Evolutionary conservation across 345 rosid species (phyloP).

Genomic region (Salix viminalis): DNA sequence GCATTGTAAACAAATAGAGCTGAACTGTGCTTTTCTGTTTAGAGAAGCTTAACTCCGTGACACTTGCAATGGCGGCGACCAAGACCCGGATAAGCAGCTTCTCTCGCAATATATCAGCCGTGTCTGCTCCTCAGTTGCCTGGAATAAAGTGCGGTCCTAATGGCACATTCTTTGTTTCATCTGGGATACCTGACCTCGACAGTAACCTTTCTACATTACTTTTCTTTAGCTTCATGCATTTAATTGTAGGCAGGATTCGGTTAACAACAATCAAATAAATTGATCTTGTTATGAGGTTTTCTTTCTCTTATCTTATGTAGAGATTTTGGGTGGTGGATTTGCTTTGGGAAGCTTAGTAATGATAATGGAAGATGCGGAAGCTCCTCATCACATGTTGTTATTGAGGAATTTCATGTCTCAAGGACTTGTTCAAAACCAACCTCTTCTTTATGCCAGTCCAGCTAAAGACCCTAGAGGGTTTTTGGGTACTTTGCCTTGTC

Average conservation of each 20-base stretch:
- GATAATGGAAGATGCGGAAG: constrained; percentile 97
- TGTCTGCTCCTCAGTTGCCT: constrained; percentile 41
- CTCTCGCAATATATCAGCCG: constrained; percentile 55
- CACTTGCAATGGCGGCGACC: constrained; percentile 46
- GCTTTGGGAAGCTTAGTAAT: constrained; percentile 79
- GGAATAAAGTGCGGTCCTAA: constrained; percentile 85
- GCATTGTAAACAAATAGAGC: background rate
- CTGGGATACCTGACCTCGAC: constrained; percentile 89
- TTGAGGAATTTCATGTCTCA: constrained; percentile 94
- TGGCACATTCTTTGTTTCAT: constrained; percentile 61
- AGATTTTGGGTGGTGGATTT: constrained; percentile 79
- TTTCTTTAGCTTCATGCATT: background rate
- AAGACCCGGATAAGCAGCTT: constrained; percentile 74
- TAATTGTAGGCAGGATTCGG: background rate
- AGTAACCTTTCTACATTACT: constrained; percentile 36
- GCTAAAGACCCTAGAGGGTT: constrained; percentile 76
- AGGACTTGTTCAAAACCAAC: constrained; percentile 78
- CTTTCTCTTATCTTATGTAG: constrained; percentile 28
- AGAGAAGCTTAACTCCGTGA: background rate
- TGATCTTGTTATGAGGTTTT: background rate
- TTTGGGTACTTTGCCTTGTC: constrained; percentile 82
- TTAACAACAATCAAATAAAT: background rate
- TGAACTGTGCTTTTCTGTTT: background rate
- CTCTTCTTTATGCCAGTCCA: constrained; percentile 81
- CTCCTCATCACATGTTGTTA: constrained; percentile 95